Evolutionary conservation across 2,329 filamentous ascomycete species (phyloP), one percentile per base, ranked within the genome.

Genomic region (Cladosporium sp.): DNA sequence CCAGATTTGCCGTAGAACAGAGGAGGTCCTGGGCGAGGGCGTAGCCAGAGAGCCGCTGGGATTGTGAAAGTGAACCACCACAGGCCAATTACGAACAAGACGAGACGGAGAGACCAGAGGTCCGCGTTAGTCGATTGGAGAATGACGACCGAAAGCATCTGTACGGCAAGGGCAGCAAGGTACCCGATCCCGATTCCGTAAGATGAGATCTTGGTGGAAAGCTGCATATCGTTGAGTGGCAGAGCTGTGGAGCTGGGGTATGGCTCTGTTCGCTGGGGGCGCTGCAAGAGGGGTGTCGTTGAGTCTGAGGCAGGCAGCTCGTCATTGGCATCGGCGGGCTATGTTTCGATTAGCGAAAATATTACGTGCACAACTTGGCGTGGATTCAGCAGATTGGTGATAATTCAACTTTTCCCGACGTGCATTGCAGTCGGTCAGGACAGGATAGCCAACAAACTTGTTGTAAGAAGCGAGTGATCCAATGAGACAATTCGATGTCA

Each of bases 61-160:
- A 98, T 88, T 3, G 92, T 96, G 76, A 99, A 98, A 37, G 91
- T 66, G 53, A 93, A 88, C 95, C 95, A 99, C 95, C 95, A 99
- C 31, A 88, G 78, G 37, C 95, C 95, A 62, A 98, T 89, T 65
- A 93, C 80, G 77, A 96, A 93, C 11, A 99, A 84, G 0, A 95
- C 94, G 3, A 98, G 83, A 3, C 93, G 89, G 55, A 97, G 88
- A 0, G 92, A 91, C 82, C 93, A 93, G 0, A 90, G 91, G 4
- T 91, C 91, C 67, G 92, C 93, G 52, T 88, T 86, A 75, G 91
- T 87, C 8, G 80, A 79, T 55, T 91, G 55, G 2, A 98, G 85
- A 49, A 97, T 85, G 58, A 91, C 78, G 67, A 98, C 94, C 61
- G 90, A 89, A 2, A 92, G 75, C 67, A 91, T 90, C 76, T 98